A percentile compares a stretch with the other conserved stretches of the same genome.
Conservation (phyloP, 169 alveolate species). For the Plasmodium relictum region DNA sequence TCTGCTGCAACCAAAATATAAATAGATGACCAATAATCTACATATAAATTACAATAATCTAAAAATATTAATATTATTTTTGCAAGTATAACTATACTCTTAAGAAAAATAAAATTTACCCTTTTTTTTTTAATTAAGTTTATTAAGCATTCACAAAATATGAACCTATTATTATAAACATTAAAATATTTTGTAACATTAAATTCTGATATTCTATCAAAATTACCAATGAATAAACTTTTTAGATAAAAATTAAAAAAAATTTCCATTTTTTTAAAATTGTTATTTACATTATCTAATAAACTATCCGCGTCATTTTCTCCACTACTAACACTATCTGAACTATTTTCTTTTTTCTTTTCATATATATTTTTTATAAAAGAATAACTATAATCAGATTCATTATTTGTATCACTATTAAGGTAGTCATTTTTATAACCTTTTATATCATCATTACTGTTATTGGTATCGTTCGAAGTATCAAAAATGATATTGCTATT, state of each 20-base stretch:
- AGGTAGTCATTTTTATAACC: not conserved
- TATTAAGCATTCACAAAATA: conserved; percentile 68
- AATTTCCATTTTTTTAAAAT: conserved; percentile 52
- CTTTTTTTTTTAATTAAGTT: conserved; percentile 38
- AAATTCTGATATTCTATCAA: conserved; percentile 31
- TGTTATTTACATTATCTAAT: conserved; percentile 1
- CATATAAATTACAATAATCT: conserved; percentile 45
- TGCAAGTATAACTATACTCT: conserved; percentile 45
- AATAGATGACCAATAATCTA: conserved; percentile 65
- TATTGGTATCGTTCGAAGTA: not conserved
- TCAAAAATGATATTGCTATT: not conserved
- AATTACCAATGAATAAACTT: conserved; percentile 38
- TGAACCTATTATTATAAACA: conserved; percentile 27
- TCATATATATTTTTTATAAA: conserved; percentile 21
- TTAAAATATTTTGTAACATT: conserved; percentile 29
- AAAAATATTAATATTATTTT: conserved; percentile 60
- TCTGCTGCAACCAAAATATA: conserved; percentile 67
- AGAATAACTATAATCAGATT: conserved; percentile 38
- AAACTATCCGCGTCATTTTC: not conserved
- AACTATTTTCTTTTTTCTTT: not conserved
- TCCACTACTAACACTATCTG: conserved; percentile 6
- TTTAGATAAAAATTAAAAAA: conserved; percentile 57
- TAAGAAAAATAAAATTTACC: conserved; percentile 6
- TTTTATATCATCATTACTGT: not conserved
- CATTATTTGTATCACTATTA: not conserved